Base-by-base conservation (phyloP, 2,329 filamentous ascomycete species). In the Neopestalotiopsis sp. region DNA sequence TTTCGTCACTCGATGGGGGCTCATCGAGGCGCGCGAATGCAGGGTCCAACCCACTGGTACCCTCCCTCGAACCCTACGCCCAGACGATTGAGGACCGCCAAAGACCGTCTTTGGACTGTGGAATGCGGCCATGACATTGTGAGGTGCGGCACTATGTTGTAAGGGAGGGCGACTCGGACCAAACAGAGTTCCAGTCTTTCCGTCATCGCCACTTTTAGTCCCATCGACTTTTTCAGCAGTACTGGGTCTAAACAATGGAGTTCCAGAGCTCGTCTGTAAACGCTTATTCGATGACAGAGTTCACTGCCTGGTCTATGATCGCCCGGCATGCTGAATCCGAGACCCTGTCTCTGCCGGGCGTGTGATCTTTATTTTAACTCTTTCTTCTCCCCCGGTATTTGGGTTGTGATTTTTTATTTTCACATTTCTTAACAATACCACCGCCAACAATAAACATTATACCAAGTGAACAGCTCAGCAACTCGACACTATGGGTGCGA, bases 401-500 rank as follows among this genome's bases (percentile, higher is more conserved):
- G 24, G 24, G 24, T 24, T 24, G 24, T 24, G 24, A 24, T 14
- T 30, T 59, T 10, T 30, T 10, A 59, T 24, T 32, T 32, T 59
- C 30, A 34, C 24, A 32, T 32, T 17, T 28, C 7, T n/a, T 5
- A 38, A 59, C 57, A 59, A 6, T 17, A 53, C 9, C 6, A 10
- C 12, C 40, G 12, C 1, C 17, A 20, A 40, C 10, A 2, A 61
- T n/a, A 20, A 42, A 40, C 13, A 12, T 30, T 62, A 59, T 24
- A 58, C 28, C 56, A 17, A 58, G 3, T 7, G 42, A 5, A n/a
- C n/a, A 53, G n/a, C n/a, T 4, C 45, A 20, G 24, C n/a, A n/a
- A 10, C 5, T 17, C 12, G 3, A 14, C 77, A 85, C 70, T 67
- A 92, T 92, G 90, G 88, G 85, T 71, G 79, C 83, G 69, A 84